A percentile compares a stretch with the other conserved stretches of the same genome.
Conservation (phyloP, 371 early-diverging fungal species). For the Coemansia sp. region DNA sequence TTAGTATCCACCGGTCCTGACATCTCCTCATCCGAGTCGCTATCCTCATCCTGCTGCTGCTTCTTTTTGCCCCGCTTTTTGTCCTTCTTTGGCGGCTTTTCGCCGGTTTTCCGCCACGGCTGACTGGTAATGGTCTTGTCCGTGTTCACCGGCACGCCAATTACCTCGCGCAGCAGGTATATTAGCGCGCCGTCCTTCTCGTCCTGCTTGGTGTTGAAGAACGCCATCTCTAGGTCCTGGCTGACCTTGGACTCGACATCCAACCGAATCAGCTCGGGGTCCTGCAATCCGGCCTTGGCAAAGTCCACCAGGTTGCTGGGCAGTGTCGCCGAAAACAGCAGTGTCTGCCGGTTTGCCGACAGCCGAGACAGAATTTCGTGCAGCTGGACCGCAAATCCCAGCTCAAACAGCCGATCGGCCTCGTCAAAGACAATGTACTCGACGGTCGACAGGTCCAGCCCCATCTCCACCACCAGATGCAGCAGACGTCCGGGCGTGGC, state of each 20-base stretch:
- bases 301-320: conserved; percentile 92
- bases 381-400: conserved; percentile 96
- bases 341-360: conserved; percentile 82
- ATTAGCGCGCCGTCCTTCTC: conserved; percentile 91
- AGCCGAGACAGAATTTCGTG: conserved; percentile 85
- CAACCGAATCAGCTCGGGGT: conserved; percentile 88
- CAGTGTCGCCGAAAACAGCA: conserved; percentile 94
- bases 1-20: neutral
- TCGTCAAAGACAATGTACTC: conserved; percentile 99
- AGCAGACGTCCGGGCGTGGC: conserved; percentile 98
- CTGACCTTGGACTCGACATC: conserved; percentile 94
- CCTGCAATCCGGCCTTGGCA: conserved; percentile 92
- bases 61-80: conserved; percentile 15
- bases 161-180: conserved; percentile 75
- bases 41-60: neutral
- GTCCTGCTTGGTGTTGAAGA: conserved; percentile 77
- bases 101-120: conserved; percentile 30
- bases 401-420: conserved; percentile 97
- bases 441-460: conserved; percentile 80
- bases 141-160: conserved; percentile 64
- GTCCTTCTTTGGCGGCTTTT: conserved; percentile 43
- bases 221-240: conserved; percentile 88
- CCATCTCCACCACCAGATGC: conserved; percentile 95
- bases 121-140: conserved; percentile 42
- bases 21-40: conserved; percentile 3